Evolutionary conservation across 768 basidiomycete species (phyloP), one percentile per base, ranked within the genome.

Genomic region (Lactarius trivialis): DNA sequence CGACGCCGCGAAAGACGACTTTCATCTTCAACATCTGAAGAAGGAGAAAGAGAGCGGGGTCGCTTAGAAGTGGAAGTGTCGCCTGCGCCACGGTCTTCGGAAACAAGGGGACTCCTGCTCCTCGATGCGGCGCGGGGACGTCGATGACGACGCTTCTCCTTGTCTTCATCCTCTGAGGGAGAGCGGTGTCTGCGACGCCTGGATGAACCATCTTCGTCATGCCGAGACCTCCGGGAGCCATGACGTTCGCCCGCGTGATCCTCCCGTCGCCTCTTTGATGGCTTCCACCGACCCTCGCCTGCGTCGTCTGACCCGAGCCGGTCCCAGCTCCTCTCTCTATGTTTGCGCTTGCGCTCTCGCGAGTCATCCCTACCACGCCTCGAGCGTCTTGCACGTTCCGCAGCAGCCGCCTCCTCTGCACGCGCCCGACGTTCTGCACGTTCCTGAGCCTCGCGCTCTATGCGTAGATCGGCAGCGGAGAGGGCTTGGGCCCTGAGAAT

Each of bases 401-500:
- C 90, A 43, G 81, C 82, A 4, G 77, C 81, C 32, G 91, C 91
- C 72, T 93, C 91, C 70, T 88, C 82, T 0, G 91, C 91, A 3
- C 91, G 77, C 2, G 79, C 79, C 60, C 79, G 76, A 37, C 88
- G 75, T 67, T 89, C 86, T 51, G 69, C 76, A 61, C 82, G 76
- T 70, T 88, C 85, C 64, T 81, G 78, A 62, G 88, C 88, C n/a
- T 85, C 81, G 28, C 84, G 74, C 65, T 85, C 85, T 30, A 75
- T 76, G 61, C 89, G 86, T n/a, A 85, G 76, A 66, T 91, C 89
- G 66, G 88, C 80, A 2, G 88, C 86, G 36, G 89, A 87, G 14
- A 76, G 71, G 0, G 86, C 86, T 73, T 91, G 89, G 28, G 88
- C 81, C 59, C 82, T 82, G 24, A 91, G 72, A 51, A 99, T 78